phyloP scores from a whole-genome alignment of 2,329 filamentous ascomycete species.

The Xylariaceae sp. region DNA sequence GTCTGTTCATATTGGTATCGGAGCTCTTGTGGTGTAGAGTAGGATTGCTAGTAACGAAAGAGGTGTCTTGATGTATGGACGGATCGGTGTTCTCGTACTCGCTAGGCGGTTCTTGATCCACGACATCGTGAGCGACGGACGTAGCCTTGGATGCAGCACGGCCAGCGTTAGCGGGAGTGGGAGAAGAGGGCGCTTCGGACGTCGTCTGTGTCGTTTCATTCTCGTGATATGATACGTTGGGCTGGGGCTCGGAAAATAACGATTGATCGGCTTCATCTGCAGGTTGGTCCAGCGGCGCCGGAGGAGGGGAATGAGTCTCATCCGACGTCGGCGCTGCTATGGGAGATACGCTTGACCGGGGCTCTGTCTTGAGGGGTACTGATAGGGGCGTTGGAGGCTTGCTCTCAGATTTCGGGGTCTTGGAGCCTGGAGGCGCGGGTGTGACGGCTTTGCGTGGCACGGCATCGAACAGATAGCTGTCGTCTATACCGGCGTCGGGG shows the following conservation, averaged over 20 bases:
- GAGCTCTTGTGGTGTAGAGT: conserved; percentile 34
- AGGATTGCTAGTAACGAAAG: conserved; percentile 23
- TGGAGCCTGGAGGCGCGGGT: conserved; percentile 8
- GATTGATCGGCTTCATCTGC: conserved; percentile 2
- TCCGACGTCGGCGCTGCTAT: conserved; percentile 1
- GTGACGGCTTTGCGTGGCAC: conserved; percentile 32
- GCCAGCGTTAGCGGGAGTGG: conserved; percentile 53
- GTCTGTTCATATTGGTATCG: conserved; percentile 32
- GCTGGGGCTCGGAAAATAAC: conserved; percentile 3
- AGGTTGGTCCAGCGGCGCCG: background rate
- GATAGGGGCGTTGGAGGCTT: conserved; percentile 2
- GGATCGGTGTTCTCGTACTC: conserved; percentile 19
- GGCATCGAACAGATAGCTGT: conserved; percentile 58
- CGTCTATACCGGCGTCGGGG: conserved; percentile 49
- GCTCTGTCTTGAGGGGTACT: conserved; percentile 7
- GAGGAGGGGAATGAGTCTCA: conserved; percentile 2
- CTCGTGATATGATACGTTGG: conserved; percentile 1
- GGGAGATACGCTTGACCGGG: conserved; percentile 8
- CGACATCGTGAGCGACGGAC: conserved; percentile 41
- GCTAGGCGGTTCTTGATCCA: conserved; percentile 14
- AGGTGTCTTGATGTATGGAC: conserved; percentile 29
- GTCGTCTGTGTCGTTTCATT: conserved; percentile 40
- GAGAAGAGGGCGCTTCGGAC: conserved; percentile 55
- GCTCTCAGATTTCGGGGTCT: conserved; percentile 6
- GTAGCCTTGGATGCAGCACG: conserved; percentile 47